Base-by-base conservation (phyloP, 768 basidiomycete species). In the Boletus rufocinnamomeus region DNA sequence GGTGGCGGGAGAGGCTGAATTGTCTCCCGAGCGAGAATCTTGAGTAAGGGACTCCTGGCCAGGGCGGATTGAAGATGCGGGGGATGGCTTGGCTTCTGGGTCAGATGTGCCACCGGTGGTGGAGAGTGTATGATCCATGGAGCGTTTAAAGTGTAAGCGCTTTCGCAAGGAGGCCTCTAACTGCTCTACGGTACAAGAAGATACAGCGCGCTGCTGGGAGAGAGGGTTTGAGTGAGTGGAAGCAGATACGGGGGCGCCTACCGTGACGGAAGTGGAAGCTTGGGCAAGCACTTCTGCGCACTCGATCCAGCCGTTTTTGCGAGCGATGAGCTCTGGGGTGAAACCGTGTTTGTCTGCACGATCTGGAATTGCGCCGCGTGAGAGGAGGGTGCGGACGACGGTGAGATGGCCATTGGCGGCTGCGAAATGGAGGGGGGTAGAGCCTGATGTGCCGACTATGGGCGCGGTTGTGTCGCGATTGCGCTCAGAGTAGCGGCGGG, bases 351-450 rank as follows among this genome's bases (percentile, higher is more conserved):
- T 99, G 76, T 99, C 96, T 6, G 87, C 72, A 45, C 86, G 84
- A 71, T 88, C 80, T 23, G 94, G 84, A 58, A 85, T 81, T 9
- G 96, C 97, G 49, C 95, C 95, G 61, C 86, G 86, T 19, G 88
- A 82, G 40, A 99, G 85, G 44, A 99, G 86, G 37, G 89, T 84
- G 59, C 80, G 81, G 46, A 94, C 84, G 64, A 95, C 85, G 27
- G 80, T 74, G 32, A 83, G 83, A 74, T 99, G 93, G 4, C 95
- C 95, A 66, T 97, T 95, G 30, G 96, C 95, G 35, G 95, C 90
- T 16, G 97, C 96, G 70, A 98, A 99, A 71, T 99, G 97, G 27
- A 98, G 85, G 0, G 97, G 93, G 0, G 96, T 97, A 4, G 90
- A 89, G 34, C 95, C 95, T n/a, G 89, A 88, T 8, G 85, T 84